phyloP scores from a whole-genome alignment of 352 stramenopile species.

The Phytophthora quininea region DNA sequence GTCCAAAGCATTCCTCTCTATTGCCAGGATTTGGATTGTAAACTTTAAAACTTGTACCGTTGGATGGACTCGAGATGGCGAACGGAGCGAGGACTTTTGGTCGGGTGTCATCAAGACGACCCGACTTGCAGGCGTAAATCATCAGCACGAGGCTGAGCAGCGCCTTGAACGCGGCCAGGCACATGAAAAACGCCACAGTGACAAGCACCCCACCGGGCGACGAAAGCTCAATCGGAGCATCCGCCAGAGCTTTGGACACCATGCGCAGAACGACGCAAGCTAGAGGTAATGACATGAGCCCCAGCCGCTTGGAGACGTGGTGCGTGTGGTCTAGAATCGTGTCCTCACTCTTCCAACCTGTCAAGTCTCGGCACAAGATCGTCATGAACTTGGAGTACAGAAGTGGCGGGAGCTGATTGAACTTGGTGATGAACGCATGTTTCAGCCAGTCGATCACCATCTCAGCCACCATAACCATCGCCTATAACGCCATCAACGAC shows the following conservation, averaged over 20 bases:
- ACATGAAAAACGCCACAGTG: constrained; percentile 70
- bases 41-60: constrained; percentile 43
- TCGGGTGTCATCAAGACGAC: constrained; percentile 67
- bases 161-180: constrained; percentile 79
- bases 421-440: constrained; percentile 99
- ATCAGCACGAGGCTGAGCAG: constrained; percentile 77
- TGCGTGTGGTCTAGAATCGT: constrained; percentile 95
- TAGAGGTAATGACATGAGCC: constrained; percentile 93
- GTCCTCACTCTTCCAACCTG: constrained; percentile 92
- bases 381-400: constrained; percentile 97
- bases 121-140: constrained; percentile 75
- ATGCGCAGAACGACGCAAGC: constrained; percentile 93
- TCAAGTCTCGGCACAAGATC: constrained; percentile 94
- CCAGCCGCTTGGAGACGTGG: constrained; percentile 93
- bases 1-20: no score
- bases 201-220: constrained; percentile 53
- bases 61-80: constrained; percentile 69
- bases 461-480: constrained; percentile 93
- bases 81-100: constrained; percentile 70
- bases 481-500: constrained; percentile 28
- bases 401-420: constrained; percentile 95
- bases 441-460: constrained; percentile 99
- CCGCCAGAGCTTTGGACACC: constrained; percentile 65
- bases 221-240: constrained; percentile 45
- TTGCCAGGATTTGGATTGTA: no score